A percentile compares a stretch with the other conserved stretches of the same genome.
Evolutionary conservation across 257 asterid species (phyloP).

Genomic region (Nicotiana undulata): DNA sequence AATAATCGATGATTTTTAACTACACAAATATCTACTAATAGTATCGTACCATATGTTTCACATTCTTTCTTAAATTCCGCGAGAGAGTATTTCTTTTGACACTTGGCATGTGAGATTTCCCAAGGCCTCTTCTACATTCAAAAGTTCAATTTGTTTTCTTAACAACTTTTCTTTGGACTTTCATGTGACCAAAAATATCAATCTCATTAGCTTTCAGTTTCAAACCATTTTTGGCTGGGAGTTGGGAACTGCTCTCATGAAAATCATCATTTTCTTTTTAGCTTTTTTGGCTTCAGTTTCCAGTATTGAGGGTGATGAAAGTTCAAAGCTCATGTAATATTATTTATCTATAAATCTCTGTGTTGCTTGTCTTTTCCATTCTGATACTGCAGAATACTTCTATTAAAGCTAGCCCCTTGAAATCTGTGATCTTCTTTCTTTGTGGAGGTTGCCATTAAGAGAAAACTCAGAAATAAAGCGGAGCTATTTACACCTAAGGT

Average conservation of each 20-base stretch:
- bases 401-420: constrained; percentile 18
- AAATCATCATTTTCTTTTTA: not conserved
- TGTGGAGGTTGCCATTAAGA: constrained; percentile 14
- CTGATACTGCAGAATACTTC: constrained; percentile 11
- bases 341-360: not conserved
- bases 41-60: no score
- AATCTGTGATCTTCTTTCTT: constrained; percentile 21
- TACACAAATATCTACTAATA: not conserved
- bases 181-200: not conserved
- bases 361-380: constrained; percentile 23
- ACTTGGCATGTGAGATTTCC: not conserved
- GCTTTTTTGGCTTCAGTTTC: not conserved
- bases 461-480: not conserved
- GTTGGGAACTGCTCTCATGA: constrained; percentile 6
- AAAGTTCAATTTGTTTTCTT: not conserved
- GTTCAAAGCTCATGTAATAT: constrained; percentile 11
- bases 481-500: constrained; percentile 6
- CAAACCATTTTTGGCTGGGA: constrained; percentile 11
- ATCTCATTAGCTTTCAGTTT: not conserved
- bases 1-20: no score
- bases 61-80: no score
- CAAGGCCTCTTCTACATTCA: not conserved
- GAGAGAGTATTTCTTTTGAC: not conserved
- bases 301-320: constrained; percentile 12
- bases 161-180: constrained; percentile 12